Conservation (phyloP, 2,329 filamentous ascomycete genomes). For the Sphaerulina musiva region DNA sequence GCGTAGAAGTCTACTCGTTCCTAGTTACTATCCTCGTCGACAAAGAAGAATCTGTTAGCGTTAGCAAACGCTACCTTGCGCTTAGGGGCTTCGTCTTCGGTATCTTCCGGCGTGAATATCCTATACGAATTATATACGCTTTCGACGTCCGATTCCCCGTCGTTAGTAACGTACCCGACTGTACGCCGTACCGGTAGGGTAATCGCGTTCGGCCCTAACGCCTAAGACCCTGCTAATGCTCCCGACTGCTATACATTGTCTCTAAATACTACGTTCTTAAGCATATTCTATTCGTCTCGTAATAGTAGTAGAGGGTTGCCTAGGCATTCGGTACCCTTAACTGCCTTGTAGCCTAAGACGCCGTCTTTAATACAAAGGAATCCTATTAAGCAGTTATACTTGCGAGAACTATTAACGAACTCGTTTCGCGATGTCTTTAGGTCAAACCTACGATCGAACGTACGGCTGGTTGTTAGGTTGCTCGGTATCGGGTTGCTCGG, state of each 20-base stretch:
- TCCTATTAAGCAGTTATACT: background rate
- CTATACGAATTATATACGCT: background rate
- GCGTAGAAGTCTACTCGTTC: background rate
- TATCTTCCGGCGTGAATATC: background rate
- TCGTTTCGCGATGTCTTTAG: no score
- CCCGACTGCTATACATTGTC: background rate
- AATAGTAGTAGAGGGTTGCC: background rate
- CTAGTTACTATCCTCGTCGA: background rate
- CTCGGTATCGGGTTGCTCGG: no score
- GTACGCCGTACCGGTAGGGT: background rate
- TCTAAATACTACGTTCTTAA: background rate
- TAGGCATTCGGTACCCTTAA: background rate
- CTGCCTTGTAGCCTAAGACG: background rate
- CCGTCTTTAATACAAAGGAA: background rate
- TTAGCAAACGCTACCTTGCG: background rate
- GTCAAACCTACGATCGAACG: no score
- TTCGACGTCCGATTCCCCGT: no score
- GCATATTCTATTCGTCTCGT: background rate
- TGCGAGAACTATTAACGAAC: no score
- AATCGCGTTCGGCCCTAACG: background rate
- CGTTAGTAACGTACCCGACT: no score
- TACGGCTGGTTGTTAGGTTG: no score
- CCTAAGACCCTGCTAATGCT: no score
- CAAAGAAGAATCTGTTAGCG: no score
- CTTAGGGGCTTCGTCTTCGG: background rate